phyloP scores from a whole-genome alignment of 177 flowering plant species.

The Vitis hybrid region DNA sequence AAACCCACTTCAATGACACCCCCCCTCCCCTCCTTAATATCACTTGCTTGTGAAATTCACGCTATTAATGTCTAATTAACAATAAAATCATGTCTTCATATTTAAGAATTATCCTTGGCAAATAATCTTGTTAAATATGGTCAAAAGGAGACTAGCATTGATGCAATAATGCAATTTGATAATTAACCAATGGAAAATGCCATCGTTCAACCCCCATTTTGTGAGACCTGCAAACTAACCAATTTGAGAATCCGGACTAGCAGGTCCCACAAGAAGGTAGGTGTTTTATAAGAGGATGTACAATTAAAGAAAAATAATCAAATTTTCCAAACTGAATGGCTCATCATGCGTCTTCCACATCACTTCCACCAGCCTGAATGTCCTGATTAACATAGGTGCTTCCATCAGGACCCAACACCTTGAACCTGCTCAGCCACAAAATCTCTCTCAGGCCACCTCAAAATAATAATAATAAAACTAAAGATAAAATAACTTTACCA shows the following conservation, averaged over 20 bases:
- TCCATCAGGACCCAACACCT: slow-evolving; percentile 56
- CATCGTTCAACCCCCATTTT: background rate
- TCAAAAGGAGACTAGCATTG: no score
- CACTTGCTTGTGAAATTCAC: no score
- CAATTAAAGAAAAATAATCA: slow-evolving; percentile 1
- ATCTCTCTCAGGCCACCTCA: background rate
- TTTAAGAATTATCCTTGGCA: no score
- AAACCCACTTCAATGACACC: no score
- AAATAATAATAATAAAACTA: no score
- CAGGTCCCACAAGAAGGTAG: background rate
- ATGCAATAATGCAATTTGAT: background rate
- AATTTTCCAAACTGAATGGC: background rate
- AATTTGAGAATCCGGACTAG: background rate
- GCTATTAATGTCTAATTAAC: no score
- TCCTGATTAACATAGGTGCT: slow-evolving; percentile 34
- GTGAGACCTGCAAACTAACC: background rate
- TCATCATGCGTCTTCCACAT: slow-evolving; percentile 41
- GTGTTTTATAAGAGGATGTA: slow-evolving; percentile 8
- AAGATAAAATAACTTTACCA: background rate
- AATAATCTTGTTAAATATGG: no score
- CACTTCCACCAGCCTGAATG: slow-evolving; percentile 43
- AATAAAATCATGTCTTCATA: no score
- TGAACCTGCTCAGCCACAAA: slow-evolving; percentile 37
- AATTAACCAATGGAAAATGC: background rate
- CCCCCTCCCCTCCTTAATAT: no score